A percentile compares a stretch with the other conserved stretches of the same genome.
These are phyloP conservation scores for Monilinia fructigena DNA, from an alignment of 2,329 filamentous ascomycete species.

Conservation along the genomic window DNA sequence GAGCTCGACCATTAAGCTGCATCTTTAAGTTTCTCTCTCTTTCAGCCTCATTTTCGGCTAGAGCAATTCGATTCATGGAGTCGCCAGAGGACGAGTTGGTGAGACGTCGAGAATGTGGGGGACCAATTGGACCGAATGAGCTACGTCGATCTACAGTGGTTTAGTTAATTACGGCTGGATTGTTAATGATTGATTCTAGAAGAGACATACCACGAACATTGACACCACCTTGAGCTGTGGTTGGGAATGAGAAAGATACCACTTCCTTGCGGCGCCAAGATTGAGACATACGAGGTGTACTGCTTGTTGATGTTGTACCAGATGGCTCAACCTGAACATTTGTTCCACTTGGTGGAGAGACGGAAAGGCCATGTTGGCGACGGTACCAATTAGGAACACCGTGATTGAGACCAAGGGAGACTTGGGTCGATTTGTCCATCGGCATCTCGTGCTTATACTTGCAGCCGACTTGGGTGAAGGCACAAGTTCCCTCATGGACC, in stretches of 20 bases:
- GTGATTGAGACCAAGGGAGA: conserved; percentile 67
- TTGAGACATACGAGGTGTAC: conserved; percentile 6
- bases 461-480: conserved; percentile 82
- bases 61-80: background rate
- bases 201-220: conserved; percentile 18
- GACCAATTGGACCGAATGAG: conserved; percentile 23
- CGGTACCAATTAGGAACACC: conserved; percentile 46
- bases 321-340: conserved; percentile 10
- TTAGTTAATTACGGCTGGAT: background rate
- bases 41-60: background rate
- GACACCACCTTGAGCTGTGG: background rate
- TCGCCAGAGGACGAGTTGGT: conserved; percentile 13
- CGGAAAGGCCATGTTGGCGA: background rate
- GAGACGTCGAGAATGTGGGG: conserved; percentile 16
- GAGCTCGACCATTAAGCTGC: background rate
- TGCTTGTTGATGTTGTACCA: conserved; percentile 4
- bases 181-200: background rate
- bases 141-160: conserved; percentile 4
- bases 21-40: background rate
- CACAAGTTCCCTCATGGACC: conserved; percentile 82
- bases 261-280: conserved; percentile 21
- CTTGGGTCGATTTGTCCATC: conserved; percentile 60
- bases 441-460: conserved; percentile 93
- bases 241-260: background rate
- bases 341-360: conserved; percentile 12